Conservation (phyloP, 2,329 filamentous ascomycete genomes). For the Hypoxylon sp. region DNA sequence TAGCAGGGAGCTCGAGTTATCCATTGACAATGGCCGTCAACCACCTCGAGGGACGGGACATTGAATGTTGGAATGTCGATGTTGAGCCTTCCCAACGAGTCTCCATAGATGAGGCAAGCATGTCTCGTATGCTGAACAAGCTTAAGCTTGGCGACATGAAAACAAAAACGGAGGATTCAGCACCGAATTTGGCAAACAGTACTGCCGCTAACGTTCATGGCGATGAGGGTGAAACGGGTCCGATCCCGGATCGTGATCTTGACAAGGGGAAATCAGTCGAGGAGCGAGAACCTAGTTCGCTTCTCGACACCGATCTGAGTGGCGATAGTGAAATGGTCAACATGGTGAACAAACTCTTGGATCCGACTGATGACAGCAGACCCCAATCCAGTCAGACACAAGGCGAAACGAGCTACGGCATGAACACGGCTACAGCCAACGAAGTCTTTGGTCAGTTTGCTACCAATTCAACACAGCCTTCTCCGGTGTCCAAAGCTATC, state of each 20-base stretch:
- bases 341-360: conserved; percentile 58
- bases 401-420: conserved; percentile 67
- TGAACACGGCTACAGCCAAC: conserved; percentile 67
- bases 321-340: conserved; percentile 61
- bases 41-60: conserved; percentile 39
- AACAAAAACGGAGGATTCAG: conserved; percentile 22
- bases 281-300: conserved; percentile 29
- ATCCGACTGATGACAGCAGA: conserved; percentile 50
- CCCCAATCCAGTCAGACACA: conserved; percentile 50
- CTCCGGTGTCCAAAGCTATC: conserved; percentile 56
- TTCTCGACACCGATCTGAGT: conserved; percentile 48
- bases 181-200: conserved; percentile 14
- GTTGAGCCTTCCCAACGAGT: conserved; percentile 39
- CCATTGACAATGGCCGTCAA: conserved; percentile 55
- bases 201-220: neutral
- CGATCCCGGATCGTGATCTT: neutral
- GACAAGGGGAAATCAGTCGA: conserved; percentile 42
- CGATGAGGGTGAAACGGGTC: conserved; percentile 5
- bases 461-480: conserved; percentile 54
- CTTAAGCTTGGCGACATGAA: conserved; percentile 44
- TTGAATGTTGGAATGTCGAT: conserved; percentile 50
- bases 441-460: conserved; percentile 63
- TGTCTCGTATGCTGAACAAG: conserved; percentile 47
- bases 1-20: conserved; percentile 60
- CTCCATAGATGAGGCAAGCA: conserved; percentile 42